Evolutionary conservation across 2,329 filamentous ascomycete genomes (phyloP).

Genomic region (Magnaporthales sp.): DNA sequence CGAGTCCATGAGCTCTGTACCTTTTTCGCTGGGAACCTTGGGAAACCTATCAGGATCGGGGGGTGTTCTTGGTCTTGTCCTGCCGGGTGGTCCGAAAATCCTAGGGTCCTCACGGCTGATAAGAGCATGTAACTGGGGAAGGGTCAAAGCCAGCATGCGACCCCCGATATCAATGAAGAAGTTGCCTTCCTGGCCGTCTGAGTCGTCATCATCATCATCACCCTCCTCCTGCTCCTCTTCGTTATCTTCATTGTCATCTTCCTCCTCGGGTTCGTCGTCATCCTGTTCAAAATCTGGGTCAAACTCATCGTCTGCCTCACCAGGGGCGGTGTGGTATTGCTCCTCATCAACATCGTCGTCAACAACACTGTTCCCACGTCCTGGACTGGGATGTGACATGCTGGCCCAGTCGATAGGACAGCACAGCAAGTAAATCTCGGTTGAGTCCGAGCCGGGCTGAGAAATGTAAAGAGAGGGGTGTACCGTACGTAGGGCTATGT

Average conservation of each 20-base stretch:
- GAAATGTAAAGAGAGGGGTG: neutral
- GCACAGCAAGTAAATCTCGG: neutral
- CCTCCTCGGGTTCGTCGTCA: constrained; percentile 12
- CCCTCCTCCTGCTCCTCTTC: constrained; percentile 12
- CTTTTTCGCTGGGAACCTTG: constrained; percentile 74
- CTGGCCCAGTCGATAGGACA: neutral
- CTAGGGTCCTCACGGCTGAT: neutral
- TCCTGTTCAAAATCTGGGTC: neutral
- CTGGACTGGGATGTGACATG: neutral
- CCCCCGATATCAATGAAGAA: constrained; percentile 9
- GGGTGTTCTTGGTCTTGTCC: constrained; percentile 31
- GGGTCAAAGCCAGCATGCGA: constrained; percentile 12
- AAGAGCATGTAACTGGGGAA: constrained; percentile 16
- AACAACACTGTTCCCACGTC: neutral
- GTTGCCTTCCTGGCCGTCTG: constrained; percentile 9
- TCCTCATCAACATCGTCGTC: neutral
- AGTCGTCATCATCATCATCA: constrained; percentile 9
- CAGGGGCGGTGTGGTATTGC: constrained; percentile 2
- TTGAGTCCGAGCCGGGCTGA: neutral
- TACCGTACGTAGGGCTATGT: neutral
- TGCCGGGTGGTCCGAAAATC: constrained; percentile 24
- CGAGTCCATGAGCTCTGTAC: constrained; percentile 69
- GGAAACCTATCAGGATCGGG: constrained; percentile 58
- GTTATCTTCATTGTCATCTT: constrained; percentile 11
- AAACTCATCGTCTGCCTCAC: neutral